A percentile compares a stretch with the other conserved stretches of the same genome.
phyloP scores from a whole-genome alignment of 257 asterid genomes.

The Penstemon davidsonii region DNA sequence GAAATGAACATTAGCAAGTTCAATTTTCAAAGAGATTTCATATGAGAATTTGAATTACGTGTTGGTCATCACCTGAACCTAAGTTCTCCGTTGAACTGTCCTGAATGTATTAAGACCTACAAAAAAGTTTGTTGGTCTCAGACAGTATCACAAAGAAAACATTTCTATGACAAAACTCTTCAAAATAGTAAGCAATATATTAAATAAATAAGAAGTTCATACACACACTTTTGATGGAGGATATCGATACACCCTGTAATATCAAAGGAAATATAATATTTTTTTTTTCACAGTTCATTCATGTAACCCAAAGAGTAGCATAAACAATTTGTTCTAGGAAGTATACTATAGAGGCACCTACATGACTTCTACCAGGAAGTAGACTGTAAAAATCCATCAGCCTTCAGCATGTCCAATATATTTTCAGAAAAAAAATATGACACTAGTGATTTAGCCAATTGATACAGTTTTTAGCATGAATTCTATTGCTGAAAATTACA shows the following conservation, averaged over 20 bases:
- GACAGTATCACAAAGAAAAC: conserved; percentile 1
- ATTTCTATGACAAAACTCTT: conserved; percentile 4
- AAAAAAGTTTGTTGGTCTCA: conserved; percentile 16
- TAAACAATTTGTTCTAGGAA: not conserved
- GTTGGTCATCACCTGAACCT: conserved; percentile 67
- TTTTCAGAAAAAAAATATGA: not conserved
- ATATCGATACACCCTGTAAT: not conserved
- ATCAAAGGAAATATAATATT: not conserved
- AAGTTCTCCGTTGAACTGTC: conserved; percentile 88
- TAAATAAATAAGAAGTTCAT: too few relatives aligned
- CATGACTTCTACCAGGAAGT: not conserved
- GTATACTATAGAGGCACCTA: not conserved
- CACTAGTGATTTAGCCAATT: conserved; percentile 8
- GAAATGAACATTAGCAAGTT: conserved; percentile 1
- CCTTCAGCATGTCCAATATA: conserved; percentile 1
- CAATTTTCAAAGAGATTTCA: not conserved
- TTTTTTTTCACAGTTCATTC: too few relatives aligned
- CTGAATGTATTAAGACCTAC: conserved; percentile 69
- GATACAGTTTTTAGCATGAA: not conserved
- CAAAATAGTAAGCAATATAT: not conserved
- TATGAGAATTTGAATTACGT: conserved; percentile 1
- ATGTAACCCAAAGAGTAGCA: not conserved
- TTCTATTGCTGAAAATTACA: too few relatives aligned
- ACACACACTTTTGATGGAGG: not conserved
- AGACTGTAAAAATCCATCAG: conserved; percentile 4